Evolutionary conservation across 306 rosid genomes (phyloP).

Genomic region (Corylus avellana): DNA sequence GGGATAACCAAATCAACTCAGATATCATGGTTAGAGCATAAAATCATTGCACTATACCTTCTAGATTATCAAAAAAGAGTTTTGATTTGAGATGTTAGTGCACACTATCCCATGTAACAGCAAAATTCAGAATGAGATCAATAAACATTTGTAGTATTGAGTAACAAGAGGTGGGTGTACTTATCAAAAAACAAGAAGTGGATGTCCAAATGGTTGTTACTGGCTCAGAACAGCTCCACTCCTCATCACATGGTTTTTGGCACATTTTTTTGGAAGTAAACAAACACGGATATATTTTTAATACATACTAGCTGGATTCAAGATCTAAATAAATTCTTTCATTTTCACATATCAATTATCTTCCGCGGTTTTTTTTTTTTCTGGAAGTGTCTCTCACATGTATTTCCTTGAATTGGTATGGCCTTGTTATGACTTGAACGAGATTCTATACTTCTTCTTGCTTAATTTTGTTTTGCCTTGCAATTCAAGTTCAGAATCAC

Average conservation of each 20-base stretch:
- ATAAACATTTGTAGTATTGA: background rate
- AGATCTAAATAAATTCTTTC: background rate
- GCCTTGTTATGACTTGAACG: background rate
- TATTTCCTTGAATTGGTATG: background rate
- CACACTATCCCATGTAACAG: background rate
- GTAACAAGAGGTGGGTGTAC: background rate
- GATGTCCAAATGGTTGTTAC: background rate
- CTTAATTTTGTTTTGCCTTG: background rate
- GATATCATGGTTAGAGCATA: background rate
- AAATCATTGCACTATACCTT: background rate
- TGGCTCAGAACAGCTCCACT: background rate
- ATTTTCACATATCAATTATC: background rate
- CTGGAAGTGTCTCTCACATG: background rate
- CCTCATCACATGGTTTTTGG: background rate
- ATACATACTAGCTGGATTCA: background rate
- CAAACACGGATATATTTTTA: background rate
- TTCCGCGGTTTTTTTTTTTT: no score
- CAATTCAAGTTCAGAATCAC: no score
- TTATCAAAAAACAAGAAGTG: background rate
- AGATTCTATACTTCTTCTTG: background rate
- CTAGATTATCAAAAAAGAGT: background rate
- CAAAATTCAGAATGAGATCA: background rate
- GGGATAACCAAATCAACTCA: background rate
- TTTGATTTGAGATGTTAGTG: background rate
- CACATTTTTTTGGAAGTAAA: background rate